phyloP scores from a whole-genome alignment of 345 rosid genomes.

The Triadica sebifera region DNA sequence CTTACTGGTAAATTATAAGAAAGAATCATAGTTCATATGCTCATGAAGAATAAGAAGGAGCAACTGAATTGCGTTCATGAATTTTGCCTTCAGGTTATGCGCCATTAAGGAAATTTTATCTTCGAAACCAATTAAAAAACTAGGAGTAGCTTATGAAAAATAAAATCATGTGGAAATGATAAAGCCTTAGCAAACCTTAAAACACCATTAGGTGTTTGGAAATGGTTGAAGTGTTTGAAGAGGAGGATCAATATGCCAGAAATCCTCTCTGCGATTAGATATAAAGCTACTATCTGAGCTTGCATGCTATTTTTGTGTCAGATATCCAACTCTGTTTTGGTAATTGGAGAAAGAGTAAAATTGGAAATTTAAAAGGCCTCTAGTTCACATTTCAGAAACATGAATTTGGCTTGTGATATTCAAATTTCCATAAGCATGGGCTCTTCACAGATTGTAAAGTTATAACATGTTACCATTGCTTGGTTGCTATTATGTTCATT shows the following conservation, averaged over 20 bases:
- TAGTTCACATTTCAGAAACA: not conserved
- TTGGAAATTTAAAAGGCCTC: not conserved
- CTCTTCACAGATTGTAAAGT: not conserved
- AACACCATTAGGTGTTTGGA: not conserved
- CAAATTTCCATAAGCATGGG: not conserved
- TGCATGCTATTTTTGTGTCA: not conserved
- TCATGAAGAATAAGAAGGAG: not conserved
- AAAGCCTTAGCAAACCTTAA: not conserved
- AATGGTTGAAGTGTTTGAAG: not conserved
- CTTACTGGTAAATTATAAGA: not conserved
- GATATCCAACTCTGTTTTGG: too few species aligned
- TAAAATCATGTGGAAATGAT: not conserved
- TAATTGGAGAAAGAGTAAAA: not conserved
- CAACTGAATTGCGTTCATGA: not conserved
- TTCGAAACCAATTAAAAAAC: not conserved
- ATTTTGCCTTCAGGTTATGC: not conserved
- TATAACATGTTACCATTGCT: not conserved
- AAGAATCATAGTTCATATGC: not conserved
- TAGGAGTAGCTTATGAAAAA: not conserved
- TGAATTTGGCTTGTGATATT: not conserved
- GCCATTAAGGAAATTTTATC: not conserved
- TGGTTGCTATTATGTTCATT: conserved; percentile 6
- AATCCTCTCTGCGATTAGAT: not conserved
- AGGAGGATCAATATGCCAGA: not conserved
- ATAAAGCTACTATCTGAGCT: not conserved